Base-by-base conservation (phyloP, 148 eudicot genomes). In the Heliosperma pusillum region DNA sequence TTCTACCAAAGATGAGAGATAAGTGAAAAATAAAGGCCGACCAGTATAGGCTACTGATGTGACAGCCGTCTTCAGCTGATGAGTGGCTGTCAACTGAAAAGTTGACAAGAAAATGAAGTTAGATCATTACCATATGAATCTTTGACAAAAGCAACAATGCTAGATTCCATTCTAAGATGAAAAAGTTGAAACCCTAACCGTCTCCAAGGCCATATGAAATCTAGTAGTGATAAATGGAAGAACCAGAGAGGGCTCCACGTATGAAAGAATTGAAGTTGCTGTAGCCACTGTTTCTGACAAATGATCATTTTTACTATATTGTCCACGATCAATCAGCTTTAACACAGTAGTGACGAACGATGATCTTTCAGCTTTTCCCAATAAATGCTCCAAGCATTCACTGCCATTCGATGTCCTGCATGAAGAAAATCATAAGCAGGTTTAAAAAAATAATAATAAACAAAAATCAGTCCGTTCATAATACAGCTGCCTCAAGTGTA, bases 251-350 rank as follows among this genome's bases (percentile, higher is more conserved):
- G 99, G 99, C 69, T 95, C 97, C 77, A 95, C 88, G 80, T 90
- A 92, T 36, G 99, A 90, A 83, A 95, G 83, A 36, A 92, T 85
- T 69, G 99, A 90, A 80, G 96, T 95, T 70, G 99, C 83, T 29
- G 91, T 78, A 45, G 97, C 99, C 79, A 95, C 99, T 75, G 99
- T 90, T 83, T 95, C 97, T 22, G 99, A 88, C 64, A 95, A 85
- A 82, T 86, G 89, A 56, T 88, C 92, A 72, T 88, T 86, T 85
- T 95, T 95, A 87, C 99, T 95, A 77, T 95, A 95, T 78, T 95
- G 99, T 57, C 99, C 99, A 74, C 99, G 96, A 59, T 92, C 96
- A 86, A 95, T 92, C 68, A 95, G 82, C 86, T 95, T 95, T 83
- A 95, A 78, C 61, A 90, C 74, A 67, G 74, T 77, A 70, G 73